A percentile compares a stretch with the other conserved stretches of the same genome.
Conservation (phyloP, 208 protist species). For the Trypanosoma cruzi region DNA sequence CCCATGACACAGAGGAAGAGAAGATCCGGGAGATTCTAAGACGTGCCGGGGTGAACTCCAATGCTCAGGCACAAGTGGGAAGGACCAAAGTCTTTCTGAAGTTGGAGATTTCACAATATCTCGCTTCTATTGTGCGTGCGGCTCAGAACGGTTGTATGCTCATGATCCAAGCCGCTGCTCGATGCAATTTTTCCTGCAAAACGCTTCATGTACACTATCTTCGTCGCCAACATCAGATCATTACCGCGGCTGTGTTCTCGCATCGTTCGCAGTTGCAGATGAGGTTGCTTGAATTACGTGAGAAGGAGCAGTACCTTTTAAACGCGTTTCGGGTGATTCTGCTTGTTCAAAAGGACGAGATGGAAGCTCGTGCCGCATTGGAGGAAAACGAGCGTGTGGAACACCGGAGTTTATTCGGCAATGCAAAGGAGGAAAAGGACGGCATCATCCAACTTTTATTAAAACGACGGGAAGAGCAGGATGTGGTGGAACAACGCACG, state of each 20-base stretch:
- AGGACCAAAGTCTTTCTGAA: slow-evolving; percentile 53
- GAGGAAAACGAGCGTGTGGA: neutral
- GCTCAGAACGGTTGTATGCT: slow-evolving; percentile 14
- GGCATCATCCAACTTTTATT: neutral
- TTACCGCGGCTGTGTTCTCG: slow-evolving; percentile 2
- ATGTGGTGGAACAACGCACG: neutral
- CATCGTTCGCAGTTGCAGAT: neutral
- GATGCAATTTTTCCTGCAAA: slow-evolving; percentile 1
- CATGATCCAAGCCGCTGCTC: slow-evolving; percentile 18
- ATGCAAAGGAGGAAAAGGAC: neutral
- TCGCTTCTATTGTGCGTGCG: slow-evolving; percentile 18
- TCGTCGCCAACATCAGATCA: slow-evolving; percentile 6
- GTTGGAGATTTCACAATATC: slow-evolving; percentile 23
- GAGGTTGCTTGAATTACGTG: slow-evolving; percentile 12
- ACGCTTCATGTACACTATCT: neutral
- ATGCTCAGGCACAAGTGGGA: slow-evolving; percentile 34
- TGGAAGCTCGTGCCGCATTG: neutral
- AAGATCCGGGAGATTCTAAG: neutral
- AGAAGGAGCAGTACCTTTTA: slow-evolving; percentile 14
- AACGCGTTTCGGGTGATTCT: slow-evolving; percentile 9
- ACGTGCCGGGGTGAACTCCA: slow-evolving; percentile 2
- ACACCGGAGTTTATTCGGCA: neutral
- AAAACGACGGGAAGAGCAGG: slow-evolving; percentile 3
- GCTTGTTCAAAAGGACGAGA: slow-evolving; percentile 21
- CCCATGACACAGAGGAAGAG: neutral